Evolutionary conservation across 2,329 filamentous ascomycete species (phyloP).

Genomic region (Drechslerella dactyloides): DNA sequence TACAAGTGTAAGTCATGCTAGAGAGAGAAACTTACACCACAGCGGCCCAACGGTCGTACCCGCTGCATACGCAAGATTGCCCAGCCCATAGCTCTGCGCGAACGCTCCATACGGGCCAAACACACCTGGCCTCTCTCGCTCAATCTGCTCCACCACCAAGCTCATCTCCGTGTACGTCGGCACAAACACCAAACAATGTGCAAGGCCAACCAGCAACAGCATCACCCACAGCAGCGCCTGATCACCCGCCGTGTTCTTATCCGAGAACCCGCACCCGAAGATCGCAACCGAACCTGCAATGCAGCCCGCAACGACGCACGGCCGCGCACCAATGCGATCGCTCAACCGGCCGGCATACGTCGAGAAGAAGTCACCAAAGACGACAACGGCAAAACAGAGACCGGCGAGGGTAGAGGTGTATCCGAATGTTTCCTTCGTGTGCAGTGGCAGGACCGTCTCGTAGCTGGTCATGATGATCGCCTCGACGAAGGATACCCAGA

Average conservation of each 20-base stretch:
- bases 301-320: conserved; percentile 34
- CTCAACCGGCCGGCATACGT: conserved; percentile 43
- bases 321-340: conserved; percentile 38
- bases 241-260: conserved; percentile 15
- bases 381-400: conserved; percentile 41
- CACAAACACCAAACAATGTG: conserved; percentile 42
- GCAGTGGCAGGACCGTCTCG: conserved; percentile 47
- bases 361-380: conserved; percentile 49
- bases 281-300: conserved; percentile 13
- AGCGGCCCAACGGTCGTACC: conserved; percentile 45
- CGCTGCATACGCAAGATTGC: conserved; percentile 46
- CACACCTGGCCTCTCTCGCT: conserved; percentile 42
- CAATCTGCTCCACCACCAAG: conserved; percentile 46
- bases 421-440: conserved; percentile 46
- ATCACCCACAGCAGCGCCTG: conserved; percentile 40
- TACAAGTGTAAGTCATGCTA: neutral
- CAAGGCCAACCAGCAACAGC: conserved; percentile 33
- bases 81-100: conserved; percentile 46
- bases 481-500: conserved; percentile 42
- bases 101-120: conserved; percentile 49
- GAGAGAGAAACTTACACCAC: conserved; percentile 44
- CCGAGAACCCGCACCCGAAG: conserved; percentile 24
- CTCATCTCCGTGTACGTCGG: conserved; percentile 47
- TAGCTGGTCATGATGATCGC: conserved; percentile 47
- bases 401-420: conserved; percentile 45